Base-by-base conservation (phyloP, 352 stramenopile species). In the Globisporangium recalcitrans region DNA sequence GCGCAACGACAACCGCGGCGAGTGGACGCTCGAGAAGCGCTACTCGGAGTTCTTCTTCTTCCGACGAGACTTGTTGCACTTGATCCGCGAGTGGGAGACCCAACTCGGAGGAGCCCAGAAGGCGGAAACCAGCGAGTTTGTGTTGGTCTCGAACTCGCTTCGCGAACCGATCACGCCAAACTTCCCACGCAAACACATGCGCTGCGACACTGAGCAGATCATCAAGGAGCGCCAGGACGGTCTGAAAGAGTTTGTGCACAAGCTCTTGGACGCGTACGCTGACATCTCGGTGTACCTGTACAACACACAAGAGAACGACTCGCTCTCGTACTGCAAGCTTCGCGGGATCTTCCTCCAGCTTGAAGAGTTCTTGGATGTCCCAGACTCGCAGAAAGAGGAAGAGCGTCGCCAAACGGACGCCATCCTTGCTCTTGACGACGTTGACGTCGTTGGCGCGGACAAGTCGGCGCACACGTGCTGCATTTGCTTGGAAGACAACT, bases 161-260 rank as follows among this genome's bases (percentile, higher is more conserved):
- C 55, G 55, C 3, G 49, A 65, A 1, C 60, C 55, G 13, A 66
- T 71, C 46, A 66, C 64, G 6, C 31, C 55, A 47, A 62, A 74
- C 47, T 87, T 89, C 54, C 80, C 80, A 4, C 73, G 80, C 42
- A 82, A 82, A 26, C 80, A 85, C 69, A 71, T 89, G 65, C 77
- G 80, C 21, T 72, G 72, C 38, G 80, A 89, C 64, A 87, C 75
- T 10, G 56, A 73, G 10, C 60, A 61, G 27, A 87, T 89, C 63
- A 71, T 87, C n/a, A 65, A 68, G 10, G 75, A 87, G 62, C 73
- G 80, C 38, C 69, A 66, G 24, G 49, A 52, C 2, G 80, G 78
- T 49, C 64, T 89, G 44, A 68, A 89, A 52, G 69, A 71, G 21
- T 79, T 89, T 49, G 70, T 86, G 32, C 78, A 71, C 57, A 75